A percentile compares a stretch with the other conserved stretches of the same genome.
Evolutionary conservation across 495 filamentous ascomycete genomes (phyloP).

Genomic region (Lichina pygmaea): DNA sequence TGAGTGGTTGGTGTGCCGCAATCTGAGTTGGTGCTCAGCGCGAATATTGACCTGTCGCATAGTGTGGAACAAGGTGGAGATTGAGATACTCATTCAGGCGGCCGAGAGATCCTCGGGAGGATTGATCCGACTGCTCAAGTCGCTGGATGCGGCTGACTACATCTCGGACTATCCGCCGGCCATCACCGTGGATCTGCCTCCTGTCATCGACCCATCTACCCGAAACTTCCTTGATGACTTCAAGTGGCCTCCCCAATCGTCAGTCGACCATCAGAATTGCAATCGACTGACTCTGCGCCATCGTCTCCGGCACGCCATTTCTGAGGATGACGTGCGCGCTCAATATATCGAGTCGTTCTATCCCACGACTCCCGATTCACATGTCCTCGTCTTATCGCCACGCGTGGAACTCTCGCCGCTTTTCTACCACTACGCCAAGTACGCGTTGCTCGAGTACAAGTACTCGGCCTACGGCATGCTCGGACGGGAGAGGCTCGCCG

Average conservation of each 20-base stretch:
- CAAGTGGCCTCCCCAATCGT: conserved; percentile 27
- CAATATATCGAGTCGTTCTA: conserved; percentile 62
- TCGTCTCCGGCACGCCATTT: conserved; percentile 24
- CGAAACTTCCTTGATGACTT: conserved; percentile 30
- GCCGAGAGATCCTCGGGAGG: conserved; percentile 37
- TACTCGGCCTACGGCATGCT: conserved; percentile 26
- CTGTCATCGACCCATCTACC: conserved; percentile 30
- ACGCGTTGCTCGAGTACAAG: conserved; percentile 41
- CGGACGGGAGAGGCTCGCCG: conserved; percentile 28
- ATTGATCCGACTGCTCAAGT: conserved; percentile 42
- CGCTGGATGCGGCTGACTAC: conserved; percentile 47
- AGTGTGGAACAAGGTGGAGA: conserved; percentile 48
- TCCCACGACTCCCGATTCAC: conserved; percentile 31
- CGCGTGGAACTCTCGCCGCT: conserved; percentile 45
- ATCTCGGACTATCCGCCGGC: conserved; percentile 32
- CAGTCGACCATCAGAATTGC: neutral
- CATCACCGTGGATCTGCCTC: conserved; percentile 57
- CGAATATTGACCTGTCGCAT: conserved; percentile 1
- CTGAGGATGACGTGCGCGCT: conserved; percentile 34
- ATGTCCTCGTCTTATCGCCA: conserved; percentile 54
- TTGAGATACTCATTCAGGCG: conserved; percentile 62
- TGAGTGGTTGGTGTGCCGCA: conserved; percentile 24
- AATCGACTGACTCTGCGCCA: conserved; percentile 38
- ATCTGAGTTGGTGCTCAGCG: neutral
- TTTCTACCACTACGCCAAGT: conserved; percentile 65